Evolutionary conservation across 169 alveolate genomes (phyloP), one percentile per base, ranked within the genome.

Genomic region (Plasmodium chabaudi): DNA sequence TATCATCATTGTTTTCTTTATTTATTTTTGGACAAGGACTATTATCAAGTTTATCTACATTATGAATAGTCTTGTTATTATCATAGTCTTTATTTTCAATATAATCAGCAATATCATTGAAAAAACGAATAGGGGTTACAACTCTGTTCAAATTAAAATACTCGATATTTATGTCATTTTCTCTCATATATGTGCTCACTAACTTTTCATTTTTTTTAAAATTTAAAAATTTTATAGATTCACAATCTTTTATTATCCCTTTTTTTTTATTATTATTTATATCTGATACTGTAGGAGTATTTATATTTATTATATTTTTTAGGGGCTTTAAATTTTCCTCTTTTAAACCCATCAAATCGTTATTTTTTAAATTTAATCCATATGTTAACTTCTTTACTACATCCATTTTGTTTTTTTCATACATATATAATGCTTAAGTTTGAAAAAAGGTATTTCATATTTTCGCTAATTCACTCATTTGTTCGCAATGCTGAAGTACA

Each of bases 251-350:
- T 1, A 13, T 27, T 34, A 46, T 34, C 34, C 19, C 25, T 17
- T 69, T 49, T 19, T 74, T 59, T 46, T 59, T 63, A 7, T 23
- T 68, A 10, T 34, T 86, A 51, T 70, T 23, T 15, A 23, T 25
- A 21, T 67, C 59, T 27, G 27, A 39, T 2, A 51, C 42, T 13
- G 67, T 57, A 9, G 25, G 13, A 47, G 55, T 57, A 4, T 25
- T 39, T 64, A 86, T 59, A 39, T 59, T 68, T 47, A 86, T 59
- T 44, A 86, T 70, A 39, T 86, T 86, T 68, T 44, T 68, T 47
- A 86, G 55, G 10, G 91, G 91, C 51, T 68, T 86, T 34, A 86
- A 72, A 53, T 86, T 86, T 65, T 86, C 87, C 46, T 51, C 69
- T 56, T 86, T 86, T 44, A 86, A 60, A 49, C 63, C 69, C 87